These are phyloP conservation scores for Zasmidium cellare DNA, from an alignment of 2,329 filamentous ascomycete species.

Conservation along the genomic window DNA sequence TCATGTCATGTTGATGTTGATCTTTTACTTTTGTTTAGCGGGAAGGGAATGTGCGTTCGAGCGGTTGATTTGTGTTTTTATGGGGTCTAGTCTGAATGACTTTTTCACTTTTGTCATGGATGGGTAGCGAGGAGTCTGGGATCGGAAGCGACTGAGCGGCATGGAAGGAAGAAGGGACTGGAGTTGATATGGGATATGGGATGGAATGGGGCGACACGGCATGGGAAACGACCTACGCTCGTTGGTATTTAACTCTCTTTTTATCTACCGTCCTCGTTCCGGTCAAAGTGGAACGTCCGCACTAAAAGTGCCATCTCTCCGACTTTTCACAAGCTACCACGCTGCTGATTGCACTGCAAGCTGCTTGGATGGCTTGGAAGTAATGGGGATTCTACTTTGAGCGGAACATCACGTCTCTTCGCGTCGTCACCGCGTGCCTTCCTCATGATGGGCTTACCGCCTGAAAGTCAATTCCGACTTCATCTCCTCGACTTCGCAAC, in stretches of 20 bases:
- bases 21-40: constrained; percentile 5
- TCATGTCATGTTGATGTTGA: constrained; percentile 15
- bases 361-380: too few relatives aligned
- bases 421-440: neutral
- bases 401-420: too few relatives aligned
- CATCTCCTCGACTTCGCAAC: neutral
- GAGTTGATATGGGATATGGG: neutral
- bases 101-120: neutral
- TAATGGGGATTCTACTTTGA: too few relatives aligned
- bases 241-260: neutral
- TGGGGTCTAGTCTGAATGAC: neutral
- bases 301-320: too few relatives aligned
- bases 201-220: neutral
- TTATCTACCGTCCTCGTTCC: too few relatives aligned
- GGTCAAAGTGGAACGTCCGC: too few relatives aligned
- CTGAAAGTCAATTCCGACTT: neutral
- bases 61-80: constrained; percentile 13
- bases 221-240: neutral
- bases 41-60: constrained; percentile 15
- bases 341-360: too few relatives aligned
- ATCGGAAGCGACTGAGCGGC: constrained; percentile 2
- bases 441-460: neutral
- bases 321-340: too few relatives aligned
- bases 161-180: neutral
- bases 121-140: constrained; percentile 18